These are phyloP conservation scores for Neocatenulostroma microsporum DNA, from an alignment of 2,329 filamentous ascomycete genomes.

Conservation along the genomic window DNA sequence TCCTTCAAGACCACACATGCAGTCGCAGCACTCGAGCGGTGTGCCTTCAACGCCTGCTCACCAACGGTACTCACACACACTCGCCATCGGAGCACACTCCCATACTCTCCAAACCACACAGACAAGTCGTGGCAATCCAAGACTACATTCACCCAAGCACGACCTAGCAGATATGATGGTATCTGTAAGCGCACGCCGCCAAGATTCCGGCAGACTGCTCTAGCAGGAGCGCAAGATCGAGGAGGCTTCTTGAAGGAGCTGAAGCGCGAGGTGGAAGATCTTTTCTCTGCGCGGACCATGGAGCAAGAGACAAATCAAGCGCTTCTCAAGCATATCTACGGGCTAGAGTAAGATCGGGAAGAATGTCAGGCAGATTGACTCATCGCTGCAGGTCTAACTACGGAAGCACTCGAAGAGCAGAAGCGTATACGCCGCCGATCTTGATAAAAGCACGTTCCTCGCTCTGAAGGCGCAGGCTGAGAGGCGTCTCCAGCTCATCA, in stretches of 20 bases:
- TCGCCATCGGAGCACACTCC: too few relatives aligned
- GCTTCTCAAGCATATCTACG: background rate
- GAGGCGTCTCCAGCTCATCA: background rate
- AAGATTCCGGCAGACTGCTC: background rate
- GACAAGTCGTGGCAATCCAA: too few relatives aligned
- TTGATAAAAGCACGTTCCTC: background rate
- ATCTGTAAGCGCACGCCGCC: background rate
- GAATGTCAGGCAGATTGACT: conserved; percentile 1
- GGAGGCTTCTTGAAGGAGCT: too few relatives aligned
- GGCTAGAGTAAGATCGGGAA: conserved; percentile 1
- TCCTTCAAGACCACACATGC: too few relatives aligned
- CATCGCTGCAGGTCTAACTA: background rate
- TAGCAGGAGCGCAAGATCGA: conserved; percentile 8
- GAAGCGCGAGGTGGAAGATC: background rate
- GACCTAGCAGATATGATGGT: too few relatives aligned
- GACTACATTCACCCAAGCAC: too few relatives aligned
- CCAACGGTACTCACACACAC: too few relatives aligned
- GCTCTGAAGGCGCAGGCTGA: conserved; percentile 2
- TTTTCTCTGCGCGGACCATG: too few relatives aligned
- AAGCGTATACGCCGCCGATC: background rate
- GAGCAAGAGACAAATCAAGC: conserved; percentile 1
- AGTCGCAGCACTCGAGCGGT: too few relatives aligned
- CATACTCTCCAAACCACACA: too few relatives aligned
- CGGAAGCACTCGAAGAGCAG: conserved; percentile 1
- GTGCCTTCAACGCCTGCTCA: too few relatives aligned